Conservation (phyloP, 2,329 filamentous ascomycete species). For the Penicillium expansum region DNA sequence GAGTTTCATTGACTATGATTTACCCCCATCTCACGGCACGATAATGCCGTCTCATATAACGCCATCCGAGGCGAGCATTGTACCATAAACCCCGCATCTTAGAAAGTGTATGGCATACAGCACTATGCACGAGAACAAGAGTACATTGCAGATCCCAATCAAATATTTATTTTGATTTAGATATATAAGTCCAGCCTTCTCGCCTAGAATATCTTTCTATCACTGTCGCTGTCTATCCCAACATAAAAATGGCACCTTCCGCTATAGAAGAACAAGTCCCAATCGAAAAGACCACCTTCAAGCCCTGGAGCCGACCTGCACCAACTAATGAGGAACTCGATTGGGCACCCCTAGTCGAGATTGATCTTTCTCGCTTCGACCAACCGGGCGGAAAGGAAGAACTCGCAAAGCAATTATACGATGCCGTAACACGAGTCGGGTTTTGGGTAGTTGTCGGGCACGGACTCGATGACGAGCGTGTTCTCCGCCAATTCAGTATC, state of each 20-base stretch:
- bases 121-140: background rate
- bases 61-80: constrained; percentile 17
- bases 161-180: background rate
- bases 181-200: background rate
- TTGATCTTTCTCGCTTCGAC: constrained; percentile 56
- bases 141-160: background rate
- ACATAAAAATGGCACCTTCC: constrained; percentile 19
- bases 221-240: background rate
- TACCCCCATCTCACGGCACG: background rate
- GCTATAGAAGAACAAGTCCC: constrained; percentile 18
- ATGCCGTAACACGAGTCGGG: constrained; percentile 46
- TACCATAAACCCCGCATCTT: constrained; percentile 18
- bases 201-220: background rate
- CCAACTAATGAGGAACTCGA: constrained; percentile 25
- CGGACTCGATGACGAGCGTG: constrained; percentile 23
- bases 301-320: constrained; percentile 28
- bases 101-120: background rate
- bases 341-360: constrained; percentile 56
- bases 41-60: constrained; percentile 11
- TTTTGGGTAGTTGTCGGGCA: constrained; percentile 31
- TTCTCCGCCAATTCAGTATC: constrained; percentile 30
- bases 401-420: constrained; percentile 54
- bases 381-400: constrained; percentile 54
- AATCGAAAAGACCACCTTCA: constrained; percentile 12
- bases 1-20: background rate